These are phyloP conservation scores for Microsporum ferrugineum DNA, from an alignment of 2,329 filamentous ascomycete genomes.

Conservation along the genomic window DNA sequence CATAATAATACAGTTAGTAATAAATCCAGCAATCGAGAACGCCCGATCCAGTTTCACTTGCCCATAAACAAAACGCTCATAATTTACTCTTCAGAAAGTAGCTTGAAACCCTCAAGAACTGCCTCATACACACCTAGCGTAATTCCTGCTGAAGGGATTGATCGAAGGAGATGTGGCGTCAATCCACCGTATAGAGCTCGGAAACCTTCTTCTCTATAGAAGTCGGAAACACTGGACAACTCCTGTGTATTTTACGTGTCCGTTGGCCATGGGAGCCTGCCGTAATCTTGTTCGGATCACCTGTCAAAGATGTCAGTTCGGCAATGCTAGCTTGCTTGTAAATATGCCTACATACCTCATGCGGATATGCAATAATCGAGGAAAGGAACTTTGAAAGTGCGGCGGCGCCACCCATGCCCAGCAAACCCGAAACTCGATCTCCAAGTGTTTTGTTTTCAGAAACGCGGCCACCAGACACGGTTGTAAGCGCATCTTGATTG, in stretches of 20 bases:
- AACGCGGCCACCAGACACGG: background rate
- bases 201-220: conserved; percentile 74
- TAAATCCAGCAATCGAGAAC: background rate
- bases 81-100: conserved; percentile 1
- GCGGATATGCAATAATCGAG: conserved; percentile 75
- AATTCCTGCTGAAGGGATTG: conserved; percentile 84
- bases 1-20: conserved; percentile 2
- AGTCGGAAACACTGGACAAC: conserved; percentile 78
- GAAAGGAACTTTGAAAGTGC: conserved; percentile 68
- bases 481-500: conserved; percentile 43
- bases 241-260: conserved; percentile 72
- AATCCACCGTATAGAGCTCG: conserved; percentile 78
- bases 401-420: conserved; percentile 49
- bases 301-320: conserved; percentile 20
- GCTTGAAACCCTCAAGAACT: background rate
- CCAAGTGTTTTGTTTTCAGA: background rate
- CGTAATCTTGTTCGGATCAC: conserved; percentile 64
- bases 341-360: conserved; percentile 51
- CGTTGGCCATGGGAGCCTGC: conserved; percentile 69
- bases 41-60: background rate
- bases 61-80: background rate
- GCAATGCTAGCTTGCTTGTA: background rate
- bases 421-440: background rate
- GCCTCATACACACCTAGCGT: conserved; percentile 28
- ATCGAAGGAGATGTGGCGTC: conserved; percentile 79